Conservation (phyloP, 1,284 basidiomycete genomes). For the Athelia psychrophila region DNA sequence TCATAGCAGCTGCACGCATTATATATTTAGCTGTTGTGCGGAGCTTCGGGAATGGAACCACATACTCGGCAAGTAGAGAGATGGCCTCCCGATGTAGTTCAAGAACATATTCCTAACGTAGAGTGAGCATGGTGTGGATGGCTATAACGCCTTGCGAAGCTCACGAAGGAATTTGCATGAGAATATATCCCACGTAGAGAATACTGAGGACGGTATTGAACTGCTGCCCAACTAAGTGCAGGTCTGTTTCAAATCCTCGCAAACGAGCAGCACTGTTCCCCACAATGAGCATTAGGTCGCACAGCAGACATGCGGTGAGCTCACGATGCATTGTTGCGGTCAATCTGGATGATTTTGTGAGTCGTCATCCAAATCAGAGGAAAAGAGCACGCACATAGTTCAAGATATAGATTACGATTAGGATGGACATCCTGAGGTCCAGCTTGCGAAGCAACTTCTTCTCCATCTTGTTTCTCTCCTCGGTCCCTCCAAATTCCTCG, state of each 20-base stretch:
- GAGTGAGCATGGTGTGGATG: conserved; percentile 4
- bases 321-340: conserved; percentile 65
- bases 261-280: conserved; percentile 56
- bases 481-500: conserved; percentile 40
- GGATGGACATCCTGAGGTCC: conserved; percentile 61
- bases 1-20: conserved; percentile 46
- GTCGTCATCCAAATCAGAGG: conserved; percentile 2
- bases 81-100: conserved; percentile 70
- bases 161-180: conserved; percentile 80
- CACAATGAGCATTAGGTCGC: not conserved
- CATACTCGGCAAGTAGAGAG: conserved; percentile 59
- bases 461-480: conserved; percentile 44
- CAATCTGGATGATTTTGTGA: conserved; percentile 42
- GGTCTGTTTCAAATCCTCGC: conserved; percentile 69
- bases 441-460: conserved; percentile 56
- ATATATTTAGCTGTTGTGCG: too few species aligned
- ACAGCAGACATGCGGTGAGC: conserved; percentile 7
- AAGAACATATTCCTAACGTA: conserved; percentile 65
- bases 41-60: too few species aligned
- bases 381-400: conserved; percentile 47
- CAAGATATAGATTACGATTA: conserved; percentile 66
- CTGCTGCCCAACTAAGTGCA: conserved; percentile 58
- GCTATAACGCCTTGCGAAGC: conserved; percentile 17
- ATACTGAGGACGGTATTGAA: conserved; percentile 73
- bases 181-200: conserved; percentile 76